These are phyloP conservation scores for Xylaria sp. DNA, from an alignment of 2,329 filamentous ascomycete genomes.

Conservation along the genomic window DNA sequence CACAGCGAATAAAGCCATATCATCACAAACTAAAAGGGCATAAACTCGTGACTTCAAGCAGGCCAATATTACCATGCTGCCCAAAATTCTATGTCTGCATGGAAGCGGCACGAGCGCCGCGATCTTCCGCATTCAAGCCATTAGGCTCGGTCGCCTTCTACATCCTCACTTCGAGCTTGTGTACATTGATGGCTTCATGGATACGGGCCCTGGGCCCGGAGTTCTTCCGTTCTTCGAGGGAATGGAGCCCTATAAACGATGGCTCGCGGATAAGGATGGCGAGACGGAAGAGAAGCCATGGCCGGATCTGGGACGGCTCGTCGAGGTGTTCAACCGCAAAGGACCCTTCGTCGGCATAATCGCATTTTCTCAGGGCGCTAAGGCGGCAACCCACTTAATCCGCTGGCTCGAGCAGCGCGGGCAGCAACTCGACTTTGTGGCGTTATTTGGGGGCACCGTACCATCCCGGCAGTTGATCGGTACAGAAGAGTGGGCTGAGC, in stretches of 20 bases:
- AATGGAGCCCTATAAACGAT: slow-evolving; percentile 38
- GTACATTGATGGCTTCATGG: slow-evolving; percentile 34
- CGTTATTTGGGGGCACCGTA: slow-evolving; percentile 29
- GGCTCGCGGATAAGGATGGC: slow-evolving; percentile 31
- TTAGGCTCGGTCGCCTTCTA: slow-evolving; percentile 32
- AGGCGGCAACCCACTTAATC: slow-evolving; percentile 28
- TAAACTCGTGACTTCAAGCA: not conserved
- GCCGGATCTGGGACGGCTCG: slow-evolving; percentile 24
- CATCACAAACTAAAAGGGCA: not conserved
- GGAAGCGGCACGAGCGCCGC: slow-evolving; percentile 36
- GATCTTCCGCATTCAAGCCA: slow-evolving; percentile 38
- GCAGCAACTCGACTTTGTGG: slow-evolving; percentile 31
- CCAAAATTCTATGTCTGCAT: slow-evolving; percentile 38
- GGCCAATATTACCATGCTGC: slow-evolving; percentile 15
- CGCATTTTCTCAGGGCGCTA: slow-evolving; percentile 32
- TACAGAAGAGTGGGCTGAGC: slow-evolving; percentile 28
- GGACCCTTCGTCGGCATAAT: slow-evolving; percentile 34
- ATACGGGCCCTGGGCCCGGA: slow-evolving; percentile 32
- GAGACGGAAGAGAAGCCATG: slow-evolving; percentile 24
- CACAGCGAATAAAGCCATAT: not conserved
- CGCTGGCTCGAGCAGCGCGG: slow-evolving; percentile 35
- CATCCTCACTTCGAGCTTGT: slow-evolving; percentile 36
- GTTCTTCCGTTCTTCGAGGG: slow-evolving; percentile 39
- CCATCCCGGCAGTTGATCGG: slow-evolving; percentile 21
- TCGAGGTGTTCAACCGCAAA: slow-evolving; percentile 27